Base-by-base conservation (phyloP, 75 land plant genomes). In the Sequoia sempervirens region DNA sequence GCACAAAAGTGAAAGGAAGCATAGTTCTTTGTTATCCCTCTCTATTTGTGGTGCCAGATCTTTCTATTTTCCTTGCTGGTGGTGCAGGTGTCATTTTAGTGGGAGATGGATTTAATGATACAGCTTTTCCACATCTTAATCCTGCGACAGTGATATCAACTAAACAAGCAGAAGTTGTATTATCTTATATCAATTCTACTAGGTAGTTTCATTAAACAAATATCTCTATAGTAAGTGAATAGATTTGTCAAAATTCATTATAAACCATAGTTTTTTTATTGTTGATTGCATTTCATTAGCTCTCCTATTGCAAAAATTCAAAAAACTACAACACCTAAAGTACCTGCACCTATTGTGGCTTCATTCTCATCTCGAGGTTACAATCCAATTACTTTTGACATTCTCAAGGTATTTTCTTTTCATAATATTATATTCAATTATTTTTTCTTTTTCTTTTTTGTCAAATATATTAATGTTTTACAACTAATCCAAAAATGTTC, bases 331-430 rank as follows among this genome's bases (percentile, higher is more conserved):
- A 50, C 53, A 32, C 88, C 88, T 40, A 86, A 85, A 43, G 88
- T 87, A 34, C 28, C 84, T 17, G 81, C 83, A 8, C 91, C 86
- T 12, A 82, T 80, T 36, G 87, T 88, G 10, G 90, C 89, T 5
- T 52, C 75, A 68, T 90, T 90, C 68, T 90, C 91, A 18, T 85
- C 89, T 52, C 64, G 89, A 10, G 91, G 53, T 11, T 50, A 50
- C 14, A 50, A 50, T 50, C 53, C 53, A 50, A 50, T 50, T 13
- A 50, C 53, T 89, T 23, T 89, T 89, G 28, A 87, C 83, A 58
- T 47, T 85, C 5, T 58, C 82, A 37, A 85, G 85, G n/a, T 50
- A 82, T 13, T 1, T 0, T 11, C 0, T 50, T 50, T 50, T 6
- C 2, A 12, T 1, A 13, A 50, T 0, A 47, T 50, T 50, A 50